A percentile compares a stretch with the other conserved stretches of the same genome.
These are phyloP conservation scores for Tetrapisispora taiwanensis DNA, from an alignment of 805 yeast genomes.

Conservation along the genomic window DNA sequence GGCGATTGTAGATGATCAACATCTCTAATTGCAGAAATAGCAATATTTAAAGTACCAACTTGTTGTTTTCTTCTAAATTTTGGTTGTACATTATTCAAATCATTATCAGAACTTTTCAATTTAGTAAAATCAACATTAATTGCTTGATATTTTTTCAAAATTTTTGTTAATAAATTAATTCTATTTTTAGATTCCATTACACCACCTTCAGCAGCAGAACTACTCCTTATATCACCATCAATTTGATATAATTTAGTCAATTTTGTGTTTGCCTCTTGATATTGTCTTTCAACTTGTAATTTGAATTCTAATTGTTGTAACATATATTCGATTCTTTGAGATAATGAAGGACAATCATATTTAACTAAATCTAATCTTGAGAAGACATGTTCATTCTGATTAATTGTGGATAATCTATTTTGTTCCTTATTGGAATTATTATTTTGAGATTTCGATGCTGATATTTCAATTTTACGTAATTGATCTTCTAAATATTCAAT, in stretches of 20 bases:
- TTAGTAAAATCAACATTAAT: conserved; percentile 65
- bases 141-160: conserved; percentile 80
- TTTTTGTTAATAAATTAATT: conserved; percentile 70
- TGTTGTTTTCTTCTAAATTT: conserved; percentile 73
- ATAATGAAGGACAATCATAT: conserved; percentile 88
- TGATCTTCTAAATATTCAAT: conserved; percentile 80
- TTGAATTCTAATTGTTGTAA: conserved; percentile 89
- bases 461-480: conserved; percentile 44
- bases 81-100: conserved; percentile 55
- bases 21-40: conserved; percentile 71
- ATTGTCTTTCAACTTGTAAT: conserved; percentile 87
- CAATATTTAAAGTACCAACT: conserved; percentile 66
- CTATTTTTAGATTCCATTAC: conserved; percentile 75
- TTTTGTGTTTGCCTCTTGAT: conserved; percentile 85
- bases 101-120: conserved; percentile 49
- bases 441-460: conserved; percentile 1
- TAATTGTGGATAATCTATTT: conserved; percentile 32
- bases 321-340: conserved; percentile 92
- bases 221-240: conserved; percentile 83
- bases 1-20: conserved; percentile 89
- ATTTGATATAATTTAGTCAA: conserved; percentile 73
- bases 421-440: conserved; percentile 9
- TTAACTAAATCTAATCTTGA: conserved; percentile 74
- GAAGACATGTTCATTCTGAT: conserved; percentile 32
- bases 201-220: conserved; percentile 84